A percentile compares a stretch with the other conserved stretches of the same genome.
phyloP scores from a whole-genome alignment of 2,329 filamentous ascomycete genomes.

The Dendryphion nanum region DNA sequence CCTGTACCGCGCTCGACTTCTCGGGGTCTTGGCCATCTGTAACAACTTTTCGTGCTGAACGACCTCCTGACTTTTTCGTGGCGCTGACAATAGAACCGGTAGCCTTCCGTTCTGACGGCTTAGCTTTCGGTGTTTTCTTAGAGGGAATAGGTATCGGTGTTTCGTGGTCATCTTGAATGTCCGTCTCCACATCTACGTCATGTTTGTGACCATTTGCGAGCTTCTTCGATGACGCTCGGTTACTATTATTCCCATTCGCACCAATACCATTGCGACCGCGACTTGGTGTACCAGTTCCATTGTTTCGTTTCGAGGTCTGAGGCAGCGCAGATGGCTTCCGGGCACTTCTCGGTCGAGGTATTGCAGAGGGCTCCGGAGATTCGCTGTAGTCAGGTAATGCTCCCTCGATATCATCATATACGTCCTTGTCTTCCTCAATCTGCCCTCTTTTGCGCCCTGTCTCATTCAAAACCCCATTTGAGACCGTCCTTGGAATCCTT shows the following conservation, averaged over 20 bases:
- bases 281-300: background rate
- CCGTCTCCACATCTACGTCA: constrained; percentile 9
- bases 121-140: constrained; percentile 7
- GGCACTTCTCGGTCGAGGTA: constrained; percentile 12
- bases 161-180: constrained; percentile 18
- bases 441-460: constrained; percentile 5
- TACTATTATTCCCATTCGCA: constrained; percentile 13
- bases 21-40: too few relatives aligned
- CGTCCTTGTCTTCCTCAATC: constrained; percentile 24
- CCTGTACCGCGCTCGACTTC: too few relatives aligned
- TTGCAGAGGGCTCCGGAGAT: constrained; percentile 19
- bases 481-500: constrained; percentile 12
- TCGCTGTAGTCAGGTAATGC: constrained; percentile 21
- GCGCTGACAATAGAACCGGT: too few relatives aligned
- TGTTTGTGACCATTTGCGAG: constrained; percentile 12
- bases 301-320: constrained; percentile 5
- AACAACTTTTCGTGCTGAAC: too few relatives aligned
- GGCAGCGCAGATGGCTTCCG: constrained; percentile 3
- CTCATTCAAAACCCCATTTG: background rate
- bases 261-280: background rate
- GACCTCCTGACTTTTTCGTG: too few relatives aligned
- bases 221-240: constrained; percentile 9
- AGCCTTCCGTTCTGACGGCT: too few relatives aligned
- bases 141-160: constrained; percentile 11
- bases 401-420: constrained; percentile 47